Percentiles rank a stretch among this genome's conserved stretches.
Conservation (phyloP, 106 monocot species). For the Ottelia alismoides region DNA sequence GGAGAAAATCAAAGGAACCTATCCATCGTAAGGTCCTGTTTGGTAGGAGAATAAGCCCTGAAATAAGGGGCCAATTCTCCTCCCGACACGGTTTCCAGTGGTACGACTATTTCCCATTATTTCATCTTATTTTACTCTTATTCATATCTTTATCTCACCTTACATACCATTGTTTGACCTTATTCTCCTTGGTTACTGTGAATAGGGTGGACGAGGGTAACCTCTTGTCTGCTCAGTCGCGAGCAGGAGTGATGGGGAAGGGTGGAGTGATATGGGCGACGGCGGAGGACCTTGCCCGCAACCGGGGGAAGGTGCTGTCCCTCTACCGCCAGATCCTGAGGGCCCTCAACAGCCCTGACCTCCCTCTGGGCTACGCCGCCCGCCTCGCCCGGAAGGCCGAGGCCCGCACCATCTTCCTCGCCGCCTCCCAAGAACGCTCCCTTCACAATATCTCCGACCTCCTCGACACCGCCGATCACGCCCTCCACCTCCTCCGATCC, state of each 20-base stretch:
- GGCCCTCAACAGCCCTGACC: conserved; percentile 49
- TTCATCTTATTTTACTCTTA: too few relatives aligned
- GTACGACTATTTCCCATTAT: too few relatives aligned
- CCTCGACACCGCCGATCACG: conserved; percentile 49
- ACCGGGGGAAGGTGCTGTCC: conserved; percentile 36
- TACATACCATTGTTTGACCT: too few relatives aligned
- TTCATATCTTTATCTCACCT: too few relatives aligned
- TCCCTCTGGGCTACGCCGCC: conserved; percentile 46
- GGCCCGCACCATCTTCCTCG: conserved; percentile 64
- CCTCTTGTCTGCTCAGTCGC: too few relatives aligned
- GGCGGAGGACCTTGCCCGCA: conserved; percentile 60
- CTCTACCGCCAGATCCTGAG: conserved; percentile 68
- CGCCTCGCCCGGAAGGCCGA: conserved; percentile 61
- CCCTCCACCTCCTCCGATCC: conserved; percentile 46
- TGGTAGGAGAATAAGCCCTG: too few relatives aligned
- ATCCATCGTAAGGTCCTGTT: too few relatives aligned
- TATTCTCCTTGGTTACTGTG: too few relatives aligned
- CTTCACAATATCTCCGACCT: conserved; percentile 78
- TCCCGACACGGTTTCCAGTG: too few relatives aligned
- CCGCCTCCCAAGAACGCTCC: conserved; percentile 64
- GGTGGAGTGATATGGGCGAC: conserved; percentile 67
- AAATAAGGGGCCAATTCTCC: too few relatives aligned
- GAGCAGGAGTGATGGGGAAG: conserved; percentile 11
- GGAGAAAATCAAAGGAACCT: too few relatives aligned
- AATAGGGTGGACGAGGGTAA: too few relatives aligned